Evolutionary conservation across 176 grass and related monocot species (phyloP), one percentile per base, ranked within the genome.

Genomic region (Elymus sibiricus): DNA sequence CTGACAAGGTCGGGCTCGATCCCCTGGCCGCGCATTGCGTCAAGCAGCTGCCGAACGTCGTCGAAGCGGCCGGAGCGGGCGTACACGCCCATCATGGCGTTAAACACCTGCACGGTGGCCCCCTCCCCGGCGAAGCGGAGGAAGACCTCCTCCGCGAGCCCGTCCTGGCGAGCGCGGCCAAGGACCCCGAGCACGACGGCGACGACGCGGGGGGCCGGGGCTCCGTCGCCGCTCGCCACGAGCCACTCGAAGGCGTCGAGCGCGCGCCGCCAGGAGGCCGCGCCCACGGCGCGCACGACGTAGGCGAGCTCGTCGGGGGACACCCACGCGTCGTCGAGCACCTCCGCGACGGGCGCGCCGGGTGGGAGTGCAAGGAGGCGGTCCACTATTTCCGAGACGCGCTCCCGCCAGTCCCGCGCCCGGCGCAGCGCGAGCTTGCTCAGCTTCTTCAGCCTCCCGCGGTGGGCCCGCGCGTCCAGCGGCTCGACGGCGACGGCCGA

Each of bases 211-310:
- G 95, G 88, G 1, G 81, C 84, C 60, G 96, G 93, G 17, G 90
- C 81, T 43, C 88, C 80, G 55, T 63, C 53, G 34, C 83, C 78
- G 70, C 87, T 73, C 35, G 86, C 86, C 43, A 86, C 91, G 63
- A 94, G 83, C 96, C 96, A 98, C 91, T 98, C 93, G 76, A 94
- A 98, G n/a, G 85, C 93, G 58, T 98, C 91, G 49, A 95, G 78
- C 51, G 93, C 93, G 40, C 93, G 91, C 19, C 88, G 76, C 96
- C 96, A 98, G 69, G 90, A 94, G 44, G 80, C 28, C 28, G 70
- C 60, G 10, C 96, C 95, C 24, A 98, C 84, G 62, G 81, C 63
- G 73, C 87, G 92, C 86, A 94, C 86, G 74, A 98, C 91, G 87
- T 89, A 76, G 21, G 91, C 86, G 73, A 94, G 87, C 80, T 95